These are phyloP conservation scores for Torulaspora pretoriensis DNA, from an alignment of 1,139 yeast genomes.

Conservation along the genomic window DNA sequence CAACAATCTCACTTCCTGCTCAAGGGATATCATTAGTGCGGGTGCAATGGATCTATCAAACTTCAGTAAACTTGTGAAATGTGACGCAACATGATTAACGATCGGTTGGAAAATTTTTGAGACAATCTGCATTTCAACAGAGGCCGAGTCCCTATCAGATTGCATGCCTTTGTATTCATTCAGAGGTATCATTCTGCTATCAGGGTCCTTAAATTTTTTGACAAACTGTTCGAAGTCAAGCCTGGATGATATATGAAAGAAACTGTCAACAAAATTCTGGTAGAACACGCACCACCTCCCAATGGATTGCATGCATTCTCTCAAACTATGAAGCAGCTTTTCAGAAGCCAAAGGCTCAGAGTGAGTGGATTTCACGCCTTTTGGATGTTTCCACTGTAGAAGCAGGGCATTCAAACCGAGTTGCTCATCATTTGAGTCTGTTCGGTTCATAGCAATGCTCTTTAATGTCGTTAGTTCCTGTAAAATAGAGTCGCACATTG, in stretches of 20 bases:
- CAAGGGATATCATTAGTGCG: slow-evolving; percentile 42
- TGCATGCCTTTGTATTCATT: slow-evolving; percentile 41
- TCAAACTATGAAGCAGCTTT: slow-evolving; percentile 14
- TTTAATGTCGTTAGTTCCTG: slow-evolving; percentile 11
- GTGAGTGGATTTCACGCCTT: slow-evolving; percentile 16
- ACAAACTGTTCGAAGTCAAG: slow-evolving; percentile 50
- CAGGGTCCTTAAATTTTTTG: slow-evolving; percentile 38
- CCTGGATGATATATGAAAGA: slow-evolving; percentile 60
- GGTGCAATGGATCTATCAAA: slow-evolving; percentile 43
- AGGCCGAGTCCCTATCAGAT: slow-evolving; percentile 52
- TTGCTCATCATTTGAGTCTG: slow-evolving; percentile 6
- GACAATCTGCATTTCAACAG: slow-evolving; percentile 50
- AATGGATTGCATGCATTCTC: slow-evolving; percentile 36
- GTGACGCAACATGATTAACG: slow-evolving; percentile 37
- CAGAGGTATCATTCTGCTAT: slow-evolving; percentile 35
- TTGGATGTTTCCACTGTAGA: slow-evolving; percentile 25
- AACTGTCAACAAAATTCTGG: slow-evolving; percentile 58
- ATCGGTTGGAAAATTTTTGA: slow-evolving; percentile 53
- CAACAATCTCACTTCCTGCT: slow-evolving; percentile 36
- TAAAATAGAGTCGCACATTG: slow-evolving; percentile 22
- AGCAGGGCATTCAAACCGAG: slow-evolving; percentile 9
- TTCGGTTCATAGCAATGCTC: slow-evolving; percentile 3
- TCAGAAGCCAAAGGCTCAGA: slow-evolving; percentile 16
- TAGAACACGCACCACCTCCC: slow-evolving; percentile 49
- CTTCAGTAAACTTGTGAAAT: slow-evolving; percentile 40